Evolutionary conservation across 352 stramenopile species (phyloP), one percentile per base, ranked within the genome.

Genomic region (Aphanomyces invadans): DNA sequence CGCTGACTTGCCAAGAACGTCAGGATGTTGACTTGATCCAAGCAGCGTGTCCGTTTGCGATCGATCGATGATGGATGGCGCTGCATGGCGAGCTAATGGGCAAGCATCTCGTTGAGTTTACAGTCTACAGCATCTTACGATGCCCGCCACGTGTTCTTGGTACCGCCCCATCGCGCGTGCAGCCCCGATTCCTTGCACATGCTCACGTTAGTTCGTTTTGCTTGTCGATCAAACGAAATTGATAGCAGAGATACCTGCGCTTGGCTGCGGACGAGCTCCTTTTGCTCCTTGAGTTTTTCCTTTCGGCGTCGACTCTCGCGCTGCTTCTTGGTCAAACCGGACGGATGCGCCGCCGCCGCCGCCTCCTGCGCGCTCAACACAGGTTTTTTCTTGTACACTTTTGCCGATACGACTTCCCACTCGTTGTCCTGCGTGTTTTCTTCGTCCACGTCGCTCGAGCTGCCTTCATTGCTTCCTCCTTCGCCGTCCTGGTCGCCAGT

Each of bases 231-330:
- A n/a, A n/a, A n/a, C n/a, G n/a, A n/a, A n/a, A n/a, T n/a, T n/a
- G n/a, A n/a, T n/a, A n/a, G n/a, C n/a, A 26, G 17, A 29, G 0
- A 46, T 45, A 62, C 76, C 56, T 91, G 84, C 1, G 83, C 83
- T 65, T 89, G 76, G 28, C 73, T 78, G 28, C 84, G 81, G 55
- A 83, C 71, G 53, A 86, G 31, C 31, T 91, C 84, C 69, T 89
- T 90, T 33, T 88, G 75, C 73, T 91, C 81, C 15, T 79, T 80
- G 63, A 89, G 76, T 21, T 81, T 80, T 63, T 93, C 82, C 49
- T 87, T 88, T 69, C 89, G 88, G 53, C 84, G 84, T 31, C 81
- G 81, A 57, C 73, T 88, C 69, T 93, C 81, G 1, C 84, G 82
- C 72, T 92, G 83, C 33, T 80, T 77, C 71, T 92, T 92, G 12